Conservation (phyloP, 352 stramenopile species). For the Phytophthora europaea region DNA sequence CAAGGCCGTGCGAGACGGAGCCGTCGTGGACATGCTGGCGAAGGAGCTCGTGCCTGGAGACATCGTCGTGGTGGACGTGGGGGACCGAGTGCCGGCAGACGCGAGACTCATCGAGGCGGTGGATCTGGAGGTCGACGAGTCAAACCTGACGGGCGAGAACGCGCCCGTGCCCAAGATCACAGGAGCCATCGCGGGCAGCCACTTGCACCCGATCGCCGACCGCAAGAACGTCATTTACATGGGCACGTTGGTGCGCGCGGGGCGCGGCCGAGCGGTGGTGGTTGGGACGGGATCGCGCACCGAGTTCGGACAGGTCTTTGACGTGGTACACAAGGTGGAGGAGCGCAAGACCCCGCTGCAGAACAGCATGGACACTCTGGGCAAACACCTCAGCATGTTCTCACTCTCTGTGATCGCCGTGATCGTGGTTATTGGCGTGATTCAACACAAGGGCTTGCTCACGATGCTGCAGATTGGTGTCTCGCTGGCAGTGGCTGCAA, state of each 20-base stretch:
- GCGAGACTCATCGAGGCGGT: conserved; percentile 92
- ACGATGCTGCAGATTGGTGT: conserved; percentile 98
- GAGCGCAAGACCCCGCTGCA: conserved; percentile 95
- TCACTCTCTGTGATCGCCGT: conserved; percentile 94
- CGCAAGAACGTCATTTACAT: conserved; percentile 97
- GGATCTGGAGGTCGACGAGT: conserved; percentile 94
- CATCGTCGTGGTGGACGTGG: conserved; percentile 91
- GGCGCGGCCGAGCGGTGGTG: conserved; percentile 94
- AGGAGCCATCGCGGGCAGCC: conserved; percentile 63
- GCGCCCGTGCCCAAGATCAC: conserved; percentile 85
- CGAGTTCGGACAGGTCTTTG: conserved; percentile 97
- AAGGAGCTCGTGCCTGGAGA: conserved; percentile 87
- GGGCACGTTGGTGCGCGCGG: conserved; percentile 95
- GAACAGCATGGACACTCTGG: conserved; percentile 97
- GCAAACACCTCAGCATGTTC: conserved; percentile 95
- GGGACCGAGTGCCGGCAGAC: conserved; percentile 95
- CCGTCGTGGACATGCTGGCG: conserved; percentile 69
- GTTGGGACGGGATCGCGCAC: conserved; percentile 94
- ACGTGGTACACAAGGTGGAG: conserved; percentile 95
- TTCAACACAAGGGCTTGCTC: conserved; percentile 93
- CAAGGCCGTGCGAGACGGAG: conserved; percentile 69
- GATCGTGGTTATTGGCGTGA: conserved; percentile 94
- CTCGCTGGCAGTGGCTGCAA: conserved; percentile 85
- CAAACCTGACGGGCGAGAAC: conserved; percentile 95
- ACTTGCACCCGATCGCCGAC: conserved; percentile 79